Evolutionary conservation across 108 stramenopile species (phyloP), one percentile per base, ranked within the genome.

Genomic region (Aurantiochytrium sp.): DNA sequence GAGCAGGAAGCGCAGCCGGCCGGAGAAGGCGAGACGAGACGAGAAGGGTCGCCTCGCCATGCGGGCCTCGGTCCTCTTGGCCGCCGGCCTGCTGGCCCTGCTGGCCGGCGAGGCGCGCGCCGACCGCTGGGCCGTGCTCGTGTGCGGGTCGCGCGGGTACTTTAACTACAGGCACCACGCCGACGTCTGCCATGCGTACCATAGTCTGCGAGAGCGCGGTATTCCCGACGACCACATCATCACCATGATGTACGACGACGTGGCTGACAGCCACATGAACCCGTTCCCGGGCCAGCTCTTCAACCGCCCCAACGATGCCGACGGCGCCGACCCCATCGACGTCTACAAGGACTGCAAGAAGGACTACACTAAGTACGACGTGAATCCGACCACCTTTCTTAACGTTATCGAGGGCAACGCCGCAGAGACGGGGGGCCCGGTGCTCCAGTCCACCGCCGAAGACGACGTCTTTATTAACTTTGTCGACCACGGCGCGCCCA

Each of bases 391-490:
- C 22, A 86, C 86, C 85, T 90, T 91, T 17, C 37, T 91, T 31
- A 86, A 87, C 48, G 90, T 91, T 27, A 89, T 91, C 31, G 85
- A 85, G 87, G 90, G 90, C 34, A 89, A 90, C 55, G 36, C 31
- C 32, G 87, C 87, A 4, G 55, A 68, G 32, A 34, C 53, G 55
- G 87, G 24, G 17, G 89, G 89, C 59, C 69, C 69, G 19, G 89
- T 90, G 37, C 89, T 91, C 39, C 12, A 50, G 48, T 88, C 88
- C 42, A 90, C 90, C 21, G 52, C 37, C 15, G 85, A 90, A 2
- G 90, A 91, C 85, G 69, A 89, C 32, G 90, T 91, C 21, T 91
- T 91, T 73, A 85, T 91, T 32, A 90, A 90, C 55, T 91, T 88
- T 34, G 89, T 89, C 34, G 89, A 91, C 55, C 90, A 91, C 88